These are phyloP conservation scores for Calocybe gambosa DNA, from an alignment of 1,284 basidiomycete genomes.

Conservation along the genomic window DNA sequence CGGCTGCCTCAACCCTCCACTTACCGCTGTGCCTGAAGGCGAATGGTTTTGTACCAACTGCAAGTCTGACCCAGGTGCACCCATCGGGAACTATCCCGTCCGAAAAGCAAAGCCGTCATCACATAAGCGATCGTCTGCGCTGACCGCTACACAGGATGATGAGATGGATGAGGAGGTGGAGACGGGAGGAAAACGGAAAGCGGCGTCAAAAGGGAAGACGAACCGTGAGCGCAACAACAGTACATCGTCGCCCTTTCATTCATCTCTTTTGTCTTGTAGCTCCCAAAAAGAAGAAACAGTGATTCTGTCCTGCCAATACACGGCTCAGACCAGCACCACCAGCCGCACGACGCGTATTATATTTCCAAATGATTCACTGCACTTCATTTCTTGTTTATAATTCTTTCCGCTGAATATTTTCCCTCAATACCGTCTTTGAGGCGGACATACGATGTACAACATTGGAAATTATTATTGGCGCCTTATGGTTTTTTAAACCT, in stretches of 20 bases:
- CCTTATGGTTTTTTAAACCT: not conserved
- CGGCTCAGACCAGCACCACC: not conserved
- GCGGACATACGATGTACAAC: not conserved
- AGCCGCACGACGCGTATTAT: not conserved
- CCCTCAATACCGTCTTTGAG: not conserved
- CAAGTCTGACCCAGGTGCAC: constrained; percentile 35
- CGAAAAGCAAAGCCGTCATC: constrained; percentile 20
- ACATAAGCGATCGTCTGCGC: constrained; percentile 3
- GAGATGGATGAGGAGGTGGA: constrained; percentile 11
- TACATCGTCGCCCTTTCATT: constrained; percentile 2
- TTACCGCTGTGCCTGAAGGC: constrained; percentile 75
- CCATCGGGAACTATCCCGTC: constrained; percentile 32
- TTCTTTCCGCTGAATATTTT: not conserved
- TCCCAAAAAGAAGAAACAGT: constrained; percentile 31
- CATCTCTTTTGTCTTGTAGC: constrained; percentile 1
- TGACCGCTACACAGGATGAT: constrained; percentile 2
- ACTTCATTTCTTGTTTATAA: not conserved
- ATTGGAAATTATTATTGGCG: not conserved
- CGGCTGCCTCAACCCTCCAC: constrained; percentile 73
- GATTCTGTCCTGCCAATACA: not conserved
- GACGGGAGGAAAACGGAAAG: constrained; percentile 7
- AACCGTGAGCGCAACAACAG: constrained; percentile 4
- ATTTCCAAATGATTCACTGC: not conserved
- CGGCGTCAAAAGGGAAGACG: constrained; percentile 1
- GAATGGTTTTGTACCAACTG: constrained; percentile 91